These are phyloP conservation scores for Ceratocystis huliohia DNA, from an alignment of 2,329 filamentous ascomycete genomes.

Conservation along the genomic window DNA sequence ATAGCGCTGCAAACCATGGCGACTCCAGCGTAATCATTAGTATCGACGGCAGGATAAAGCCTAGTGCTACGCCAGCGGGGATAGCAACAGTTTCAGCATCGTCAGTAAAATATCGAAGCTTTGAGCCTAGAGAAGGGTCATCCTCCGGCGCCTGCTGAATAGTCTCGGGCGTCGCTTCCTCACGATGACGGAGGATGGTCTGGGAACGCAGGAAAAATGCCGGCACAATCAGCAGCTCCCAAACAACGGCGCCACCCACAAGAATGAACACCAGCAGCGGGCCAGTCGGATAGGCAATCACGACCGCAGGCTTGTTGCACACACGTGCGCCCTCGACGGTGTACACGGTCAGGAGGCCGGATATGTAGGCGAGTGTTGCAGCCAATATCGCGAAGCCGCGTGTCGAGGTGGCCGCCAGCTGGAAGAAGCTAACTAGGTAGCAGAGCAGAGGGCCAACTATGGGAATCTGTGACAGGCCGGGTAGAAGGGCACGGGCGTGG, in stretches of 20 bases:
- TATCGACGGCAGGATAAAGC: slow-evolving; percentile 36
- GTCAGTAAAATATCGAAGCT: slow-evolving; percentile 30
- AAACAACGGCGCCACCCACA: slow-evolving; percentile 38
- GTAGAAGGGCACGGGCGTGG: slow-evolving; percentile 36
- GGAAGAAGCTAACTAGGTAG: slow-evolving; percentile 40
- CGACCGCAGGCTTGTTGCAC: slow-evolving; percentile 29
- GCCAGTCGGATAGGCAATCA: slow-evolving; percentile 31
- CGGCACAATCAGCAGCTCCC: slow-evolving; percentile 40
- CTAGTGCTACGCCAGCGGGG: slow-evolving; percentile 36
- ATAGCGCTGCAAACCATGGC: slow-evolving; percentile 31
- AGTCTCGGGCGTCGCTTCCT: slow-evolving; percentile 22
- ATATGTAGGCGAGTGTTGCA: slow-evolving; percentile 34
- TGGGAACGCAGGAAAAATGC: slow-evolving; percentile 36
- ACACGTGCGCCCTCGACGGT: slow-evolving; percentile 39
- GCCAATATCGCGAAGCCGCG: slow-evolving; percentile 33
- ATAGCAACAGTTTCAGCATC: slow-evolving; percentile 46
- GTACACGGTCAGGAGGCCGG: slow-evolving; percentile 37
- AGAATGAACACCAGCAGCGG: slow-evolving; percentile 39
- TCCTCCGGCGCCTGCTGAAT: slow-evolving; percentile 23
- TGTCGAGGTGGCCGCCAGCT: slow-evolving; percentile 31
- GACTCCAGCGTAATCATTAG: slow-evolving; percentile 35
- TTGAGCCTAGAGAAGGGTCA: slow-evolving; percentile 26
- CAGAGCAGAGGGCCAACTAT: slow-evolving; percentile 36
- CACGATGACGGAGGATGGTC: slow-evolving; percentile 27
- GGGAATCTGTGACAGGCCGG: slow-evolving; percentile 34